Evolutionary conservation across 2,329 filamentous ascomycete species (phyloP), one percentile per base, ranked within the genome.

Genomic region (Xylaria sp.): DNA sequence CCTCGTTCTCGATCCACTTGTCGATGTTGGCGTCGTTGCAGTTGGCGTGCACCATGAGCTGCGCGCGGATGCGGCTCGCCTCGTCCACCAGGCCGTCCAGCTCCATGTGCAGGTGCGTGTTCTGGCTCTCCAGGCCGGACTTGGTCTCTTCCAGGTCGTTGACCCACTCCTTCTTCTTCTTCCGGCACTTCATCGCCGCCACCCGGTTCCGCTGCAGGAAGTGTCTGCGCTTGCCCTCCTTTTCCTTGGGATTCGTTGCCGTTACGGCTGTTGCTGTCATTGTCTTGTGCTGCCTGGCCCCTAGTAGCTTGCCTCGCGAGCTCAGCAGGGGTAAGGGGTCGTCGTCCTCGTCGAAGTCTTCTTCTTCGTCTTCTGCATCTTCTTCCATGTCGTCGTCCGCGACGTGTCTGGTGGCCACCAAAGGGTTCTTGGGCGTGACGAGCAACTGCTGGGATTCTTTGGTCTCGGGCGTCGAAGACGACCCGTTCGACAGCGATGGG

Each of bases 101-200:
- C 71, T 87, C 83, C 71, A 77, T 74, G 13, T 83, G 82, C 38
- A 88, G 78, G 6, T 77, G 74, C 10, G 73, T 74, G 72, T 87
- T 80, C 48, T 82, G 79, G 6, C 72, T 74, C 74, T 88, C 86
- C 53, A 88, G 72, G 0, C 75, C 79, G 10, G 77, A 71, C 64
- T 83, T 83, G 6, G 79, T 81, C 62, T 83, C 81, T 67, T 88
- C 84, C 26, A 88, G 75, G n/a, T 83, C 81, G 13, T 79, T 79
- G 26, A 85, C 82, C 81, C 83, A 87, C 72, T 83, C 79, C 78
- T 87, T 88, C 74, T 87, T 87, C 79, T 92, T 92, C 74, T 90
- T 87, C 3, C 91, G 87, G 75, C 91, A 93, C 76, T 93, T 93
- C 77, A 89, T 91, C 1, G 92, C 91, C 0, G 92, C 91, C 2